These are phyloP conservation scores for Salix brachista DNA, from an alignment of 345 rosid species.

Conservation along the genomic window DNA sequence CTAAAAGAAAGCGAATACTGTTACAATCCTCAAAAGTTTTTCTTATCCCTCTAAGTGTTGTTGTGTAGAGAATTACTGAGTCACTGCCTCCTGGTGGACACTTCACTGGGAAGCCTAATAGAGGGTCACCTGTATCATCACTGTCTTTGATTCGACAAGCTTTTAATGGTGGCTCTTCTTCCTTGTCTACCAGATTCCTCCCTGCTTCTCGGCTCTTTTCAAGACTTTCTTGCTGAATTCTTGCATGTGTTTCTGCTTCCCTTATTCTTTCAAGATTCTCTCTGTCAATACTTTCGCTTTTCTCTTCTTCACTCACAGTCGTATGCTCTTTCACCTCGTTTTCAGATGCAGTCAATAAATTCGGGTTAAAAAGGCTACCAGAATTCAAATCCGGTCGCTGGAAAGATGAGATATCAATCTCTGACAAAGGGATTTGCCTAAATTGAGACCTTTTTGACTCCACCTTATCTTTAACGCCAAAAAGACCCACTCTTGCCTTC, in stretches of 20 bases:
- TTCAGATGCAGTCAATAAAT: conserved; percentile 62
- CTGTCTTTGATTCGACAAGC: conserved; percentile 31
- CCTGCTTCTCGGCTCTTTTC: conserved; percentile 4
- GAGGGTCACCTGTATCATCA: conserved; percentile 28
- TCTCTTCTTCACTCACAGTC: conserved; percentile 39
- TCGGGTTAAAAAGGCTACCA: conserved; percentile 67
- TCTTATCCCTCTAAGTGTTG: conserved; percentile 24
- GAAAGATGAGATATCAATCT: conserved; percentile 49
- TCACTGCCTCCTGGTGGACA: conserved; percentile 76
- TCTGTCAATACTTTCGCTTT: conserved; percentile 22
- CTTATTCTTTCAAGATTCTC: conserved; percentile 5
- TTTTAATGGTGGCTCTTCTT: conserved; percentile 43
- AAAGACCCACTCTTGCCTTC: neutral
- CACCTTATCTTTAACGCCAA: conserved; percentile 8
- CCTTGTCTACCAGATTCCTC: conserved; percentile 8
- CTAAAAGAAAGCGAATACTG: conserved; percentile 23
- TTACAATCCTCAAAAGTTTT: conserved; percentile 33
- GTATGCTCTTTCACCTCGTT: conserved; percentile 45
- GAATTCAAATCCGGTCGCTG: conserved; percentile 72
- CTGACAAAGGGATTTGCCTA: conserved; percentile 36
- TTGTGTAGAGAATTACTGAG: conserved; percentile 26
- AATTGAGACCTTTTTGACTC: conserved; percentile 12
- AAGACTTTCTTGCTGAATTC: conserved; percentile 11
- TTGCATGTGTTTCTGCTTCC: conserved; percentile 7
- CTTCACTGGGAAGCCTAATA: conserved; percentile 43